These are phyloP conservation scores for Wickerhamiella pararugosa DNA, from an alignment of 1,139 yeast genomes.

Conservation along the genomic window DNA sequence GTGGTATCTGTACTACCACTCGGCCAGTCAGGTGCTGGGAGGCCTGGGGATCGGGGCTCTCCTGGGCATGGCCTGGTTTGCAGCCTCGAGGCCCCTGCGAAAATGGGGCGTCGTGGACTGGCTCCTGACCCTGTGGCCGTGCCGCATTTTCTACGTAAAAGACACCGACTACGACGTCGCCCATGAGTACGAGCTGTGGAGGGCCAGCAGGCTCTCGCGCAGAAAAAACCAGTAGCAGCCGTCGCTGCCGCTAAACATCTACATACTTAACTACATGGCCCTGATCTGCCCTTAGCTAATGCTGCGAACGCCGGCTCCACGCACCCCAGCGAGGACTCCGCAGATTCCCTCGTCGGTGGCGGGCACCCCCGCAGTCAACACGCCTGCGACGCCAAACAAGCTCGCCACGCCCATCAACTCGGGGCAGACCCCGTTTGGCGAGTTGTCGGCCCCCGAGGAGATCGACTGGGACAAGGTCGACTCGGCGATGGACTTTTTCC, in stretches of 20 bases:
- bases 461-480: slow-evolving; percentile 15
- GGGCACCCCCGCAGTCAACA: slow-evolving; percentile 1
- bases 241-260: no score
- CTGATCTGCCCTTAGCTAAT: no score
- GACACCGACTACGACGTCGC: slow-evolving; percentile 26
- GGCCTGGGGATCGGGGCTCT: slow-evolving; percentile 53
- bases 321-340: no score
- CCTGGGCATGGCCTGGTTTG: slow-evolving; percentile 45
- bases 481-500: slow-evolving; percentile 12
- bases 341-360: no score
- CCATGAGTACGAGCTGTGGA: slow-evolving; percentile 24
- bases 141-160: slow-evolving; percentile 24
- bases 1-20: slow-evolving; percentile 66
- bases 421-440: neutral
- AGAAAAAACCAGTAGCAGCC: neutral
- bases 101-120: slow-evolving; percentile 24
- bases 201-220: neutral
- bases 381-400: slow-evolving; percentile 3
- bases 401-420: slow-evolving; percentile 1
- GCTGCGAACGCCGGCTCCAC: no score
- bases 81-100: slow-evolving; percentile 32
- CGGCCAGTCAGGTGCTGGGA: slow-evolving; percentile 52
- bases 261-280: no score
- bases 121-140: slow-evolving; percentile 23
- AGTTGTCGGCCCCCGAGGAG: slow-evolving; percentile 2